These are phyloP conservation scores for Aspergillus melleus DNA, from an alignment of 2,329 filamentous ascomycete genomes.

Conservation along the genomic window DNA sequence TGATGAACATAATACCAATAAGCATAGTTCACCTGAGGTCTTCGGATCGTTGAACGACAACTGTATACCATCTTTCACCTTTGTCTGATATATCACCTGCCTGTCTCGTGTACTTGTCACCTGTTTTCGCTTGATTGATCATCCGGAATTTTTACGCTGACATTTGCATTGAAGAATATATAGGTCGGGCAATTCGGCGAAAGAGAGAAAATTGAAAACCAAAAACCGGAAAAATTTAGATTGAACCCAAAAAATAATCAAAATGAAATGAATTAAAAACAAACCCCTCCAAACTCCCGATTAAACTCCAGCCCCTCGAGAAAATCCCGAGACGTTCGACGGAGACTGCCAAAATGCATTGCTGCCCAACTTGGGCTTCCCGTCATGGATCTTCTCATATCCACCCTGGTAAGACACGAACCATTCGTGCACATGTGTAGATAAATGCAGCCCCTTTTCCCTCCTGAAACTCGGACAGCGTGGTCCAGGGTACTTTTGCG, in stretches of 20 bases:
- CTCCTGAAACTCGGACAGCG: constrained; percentile 2
- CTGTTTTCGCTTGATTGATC: background rate
- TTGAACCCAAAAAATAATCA: background rate
- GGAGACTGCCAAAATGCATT: constrained; percentile 23
- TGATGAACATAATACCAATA: constrained; percentile 41
- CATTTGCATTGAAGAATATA: background rate
- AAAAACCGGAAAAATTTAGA: background rate
- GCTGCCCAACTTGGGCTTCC: constrained; percentile 35
- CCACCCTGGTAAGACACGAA: constrained; percentile 7
- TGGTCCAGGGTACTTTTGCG: constrained; percentile 1
- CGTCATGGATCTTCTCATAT: constrained; percentile 11
- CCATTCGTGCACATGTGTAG: constrained; percentile 10
- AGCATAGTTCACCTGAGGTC: constrained; percentile 48
- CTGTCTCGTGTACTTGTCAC: constrained; percentile 12
- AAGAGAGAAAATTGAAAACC: background rate
- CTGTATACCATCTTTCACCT: constrained; percentile 39
- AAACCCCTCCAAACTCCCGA: background rate
- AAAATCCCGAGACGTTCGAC: constrained; percentile 6
- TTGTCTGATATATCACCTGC: constrained; percentile 30
- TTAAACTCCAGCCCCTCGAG: constrained; percentile 3
- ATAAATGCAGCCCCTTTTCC: background rate
- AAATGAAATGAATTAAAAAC: background rate
- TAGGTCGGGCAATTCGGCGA: background rate
- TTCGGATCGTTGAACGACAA: constrained; percentile 43
- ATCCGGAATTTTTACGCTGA: constrained; percentile 1